A percentile compares a stretch with the other conserved stretches of the same genome.
Evolutionary conservation across 2,329 filamentous ascomycete genomes (phyloP).

Genomic region (Arthrobotrys sphaeroides): DNA sequence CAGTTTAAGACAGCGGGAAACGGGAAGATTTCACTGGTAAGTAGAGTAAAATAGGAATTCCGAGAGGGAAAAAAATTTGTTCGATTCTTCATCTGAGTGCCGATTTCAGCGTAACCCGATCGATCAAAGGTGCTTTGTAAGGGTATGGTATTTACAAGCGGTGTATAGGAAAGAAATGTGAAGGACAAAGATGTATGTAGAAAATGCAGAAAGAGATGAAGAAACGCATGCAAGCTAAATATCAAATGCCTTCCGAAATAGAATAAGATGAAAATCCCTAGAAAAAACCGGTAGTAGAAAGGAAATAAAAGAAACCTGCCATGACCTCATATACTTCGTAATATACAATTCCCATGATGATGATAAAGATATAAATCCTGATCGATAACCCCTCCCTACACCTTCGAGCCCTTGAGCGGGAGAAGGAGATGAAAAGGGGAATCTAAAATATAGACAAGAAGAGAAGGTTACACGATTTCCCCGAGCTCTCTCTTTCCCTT

Average conservation of each 20-base stretch:
- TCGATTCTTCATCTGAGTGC: not conserved
- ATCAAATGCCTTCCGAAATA: not conserved
- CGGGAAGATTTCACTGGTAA: not conserved
- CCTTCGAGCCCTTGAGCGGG: not conserved
- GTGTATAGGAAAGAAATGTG: not conserved
- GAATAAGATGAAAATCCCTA: not conserved
- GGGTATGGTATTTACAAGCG: slow-evolving; percentile 1
- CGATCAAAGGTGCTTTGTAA: not conserved
- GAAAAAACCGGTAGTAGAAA: slow-evolving; percentile 6
- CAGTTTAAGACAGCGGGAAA: not conserved
- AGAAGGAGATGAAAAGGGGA: not conserved
- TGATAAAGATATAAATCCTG: not conserved
- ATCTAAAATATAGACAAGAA: slow-evolving; percentile 47
- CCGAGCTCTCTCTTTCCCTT: not conserved
- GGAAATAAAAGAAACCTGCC: not conserved
- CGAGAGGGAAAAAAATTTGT: not conserved
- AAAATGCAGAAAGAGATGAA: not conserved
- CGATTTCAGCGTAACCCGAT: not conserved
- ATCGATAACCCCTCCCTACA: not conserved
- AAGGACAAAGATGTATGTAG: not conserved
- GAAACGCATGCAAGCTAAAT: not conserved
- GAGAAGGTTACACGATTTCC: slow-evolving; percentile 26
- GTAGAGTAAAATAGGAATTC: too few relatives aligned
- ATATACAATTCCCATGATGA: slow-evolving; percentile 29
- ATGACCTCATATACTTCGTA: slow-evolving; percentile 40